These are phyloP conservation scores for Phanerochaete carnosa DNA, from an alignment of 768 basidiomycete genomes.

Conservation along the genomic window DNA sequence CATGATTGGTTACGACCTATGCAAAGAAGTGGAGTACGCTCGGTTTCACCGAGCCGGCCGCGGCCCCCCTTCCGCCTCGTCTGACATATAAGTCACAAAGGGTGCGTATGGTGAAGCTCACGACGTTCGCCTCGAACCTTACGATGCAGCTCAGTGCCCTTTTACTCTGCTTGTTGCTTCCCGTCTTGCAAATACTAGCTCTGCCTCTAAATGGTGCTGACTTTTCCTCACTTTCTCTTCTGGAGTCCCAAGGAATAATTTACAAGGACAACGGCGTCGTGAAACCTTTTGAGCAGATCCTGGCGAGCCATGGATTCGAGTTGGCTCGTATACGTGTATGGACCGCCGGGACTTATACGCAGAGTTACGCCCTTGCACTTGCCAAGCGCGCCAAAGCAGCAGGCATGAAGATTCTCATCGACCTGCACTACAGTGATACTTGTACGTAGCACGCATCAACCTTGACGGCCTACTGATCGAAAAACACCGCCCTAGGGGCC, in stretches of 20 bases:
- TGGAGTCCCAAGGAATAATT: slow-evolving; percentile 44
- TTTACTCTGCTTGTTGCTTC: neutral
- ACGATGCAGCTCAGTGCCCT: neutral
- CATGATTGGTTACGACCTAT: neutral
- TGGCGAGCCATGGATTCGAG: slow-evolving; percentile 51
- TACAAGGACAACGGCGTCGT: slow-evolving; percentile 40
- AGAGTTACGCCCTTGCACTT: slow-evolving; percentile 48
- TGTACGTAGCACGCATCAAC: slow-evolving; percentile 32
- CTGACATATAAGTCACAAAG: neutral
- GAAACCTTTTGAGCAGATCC: slow-evolving; percentile 47
- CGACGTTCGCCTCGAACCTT: neutral
- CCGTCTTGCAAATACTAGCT: neutral
- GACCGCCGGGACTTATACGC: slow-evolving; percentile 58
- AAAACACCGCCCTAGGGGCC: slow-evolving; percentile 41
- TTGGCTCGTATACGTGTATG: slow-evolving; percentile 59
- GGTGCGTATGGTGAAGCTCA: neutral
- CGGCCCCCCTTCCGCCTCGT: neutral
- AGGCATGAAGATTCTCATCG: slow-evolving; percentile 52
- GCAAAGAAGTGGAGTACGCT: neutral
- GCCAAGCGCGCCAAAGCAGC: slow-evolving; percentile 55
- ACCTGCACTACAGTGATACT: slow-evolving; percentile 65
- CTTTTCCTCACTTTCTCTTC: slow-evolving; percentile 49
- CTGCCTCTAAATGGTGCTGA: slow-evolving; percentile 53
- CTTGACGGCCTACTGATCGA: neutral
- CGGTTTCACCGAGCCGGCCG: neutral